phyloP scores from a whole-genome alignment of 2,329 filamentous ascomycete genomes.

The Diaporthe helianthi region DNA sequence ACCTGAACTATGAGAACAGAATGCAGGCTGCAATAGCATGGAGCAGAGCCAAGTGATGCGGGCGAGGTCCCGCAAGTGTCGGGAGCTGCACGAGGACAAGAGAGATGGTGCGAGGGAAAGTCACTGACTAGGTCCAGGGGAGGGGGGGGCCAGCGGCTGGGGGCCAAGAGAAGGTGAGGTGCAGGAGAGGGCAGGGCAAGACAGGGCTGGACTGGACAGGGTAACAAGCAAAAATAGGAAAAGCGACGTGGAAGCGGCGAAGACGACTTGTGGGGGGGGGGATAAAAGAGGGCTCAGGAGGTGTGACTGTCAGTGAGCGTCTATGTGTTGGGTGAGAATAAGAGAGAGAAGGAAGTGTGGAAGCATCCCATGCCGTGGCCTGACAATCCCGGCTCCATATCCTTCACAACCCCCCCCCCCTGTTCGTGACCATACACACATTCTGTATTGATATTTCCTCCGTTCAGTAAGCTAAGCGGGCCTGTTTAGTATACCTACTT shows the following conservation, averaged over 20 bases:
- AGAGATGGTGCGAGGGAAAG: constrained; percentile 12
- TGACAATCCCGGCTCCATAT: constrained; percentile 19
- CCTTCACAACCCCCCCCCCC: not conserved
- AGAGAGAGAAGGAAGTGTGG: constrained; percentile 1
- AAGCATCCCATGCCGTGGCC: constrained; percentile 12
- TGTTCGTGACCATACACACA: not conserved
- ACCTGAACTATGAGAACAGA: not conserved
- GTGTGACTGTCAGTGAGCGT: not conserved
- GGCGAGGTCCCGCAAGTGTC: not conserved
- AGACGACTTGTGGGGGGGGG: not conserved
- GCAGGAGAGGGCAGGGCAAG: constrained; percentile 23
- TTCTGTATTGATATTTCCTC: not conserved
- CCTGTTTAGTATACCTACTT: not conserved
- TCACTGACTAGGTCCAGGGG: constrained; percentile 13
- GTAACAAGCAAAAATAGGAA: not conserved
- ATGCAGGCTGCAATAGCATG: constrained; percentile 12
- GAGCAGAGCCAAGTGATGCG: constrained; percentile 20
- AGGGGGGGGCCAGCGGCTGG: constrained; percentile 19
- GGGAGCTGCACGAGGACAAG: constrained; percentile 14
- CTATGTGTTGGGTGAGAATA: not conserved
- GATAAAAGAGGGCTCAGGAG: constrained; percentile 7
- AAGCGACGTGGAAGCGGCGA: constrained; percentile 15
- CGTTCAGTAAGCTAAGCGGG: not conserved
- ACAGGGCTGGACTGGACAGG: constrained; percentile 7
- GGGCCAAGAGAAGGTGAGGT: constrained; percentile 22